Evolutionary conservation across 2,329 filamentous ascomycete genomes (phyloP).

Genomic region (Claviceps africana): DNA sequence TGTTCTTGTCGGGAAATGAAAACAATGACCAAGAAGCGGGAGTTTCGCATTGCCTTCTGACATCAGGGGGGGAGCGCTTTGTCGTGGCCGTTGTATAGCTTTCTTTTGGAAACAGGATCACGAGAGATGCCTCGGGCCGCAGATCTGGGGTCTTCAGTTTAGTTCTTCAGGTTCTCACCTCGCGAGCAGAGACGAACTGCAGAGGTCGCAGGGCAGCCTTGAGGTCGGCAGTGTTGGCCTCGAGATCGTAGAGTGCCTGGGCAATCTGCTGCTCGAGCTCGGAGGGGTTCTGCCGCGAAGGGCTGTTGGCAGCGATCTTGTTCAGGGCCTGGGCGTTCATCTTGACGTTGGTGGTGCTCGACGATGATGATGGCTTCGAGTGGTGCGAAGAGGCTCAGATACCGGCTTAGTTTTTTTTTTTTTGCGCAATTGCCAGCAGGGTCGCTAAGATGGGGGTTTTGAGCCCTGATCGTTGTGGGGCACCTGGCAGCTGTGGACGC

Average conservation of each 20-base stretch:
- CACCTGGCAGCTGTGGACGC: neutral
- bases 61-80: constrained; percentile 5
- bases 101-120: constrained; percentile 30
- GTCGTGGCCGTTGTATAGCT: constrained; percentile 21
- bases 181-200: constrained; percentile 96
- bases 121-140: constrained; percentile 11
- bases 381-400: constrained; percentile 10
- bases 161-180: constrained; percentile 61
- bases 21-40: too few relatives aligned
- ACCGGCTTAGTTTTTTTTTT: constrained; percentile 20
- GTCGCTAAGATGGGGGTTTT: constrained; percentile 30
- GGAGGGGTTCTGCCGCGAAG: constrained; percentile 86
- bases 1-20: constrained; percentile 7
- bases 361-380: constrained; percentile 15
- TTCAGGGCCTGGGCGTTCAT: constrained; percentile 64
- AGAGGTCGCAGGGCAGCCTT: constrained; percentile 91
- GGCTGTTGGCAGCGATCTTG: constrained; percentile 98
- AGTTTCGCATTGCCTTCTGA: neutral
- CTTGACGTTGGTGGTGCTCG: constrained; percentile 33
- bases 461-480: constrained; percentile 18
- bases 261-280: constrained; percentile 97
- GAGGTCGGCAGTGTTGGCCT: constrained; percentile 98
- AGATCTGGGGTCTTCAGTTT: constrained; percentile 5
- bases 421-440: constrained; percentile 14
- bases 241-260: constrained; percentile 94